A percentile compares a stretch with the other conserved stretches of the same genome.
phyloP scores from a whole-genome alignment of 2,329 filamentous ascomycete genomes.

The Aureobasidium leucospermi region DNA sequence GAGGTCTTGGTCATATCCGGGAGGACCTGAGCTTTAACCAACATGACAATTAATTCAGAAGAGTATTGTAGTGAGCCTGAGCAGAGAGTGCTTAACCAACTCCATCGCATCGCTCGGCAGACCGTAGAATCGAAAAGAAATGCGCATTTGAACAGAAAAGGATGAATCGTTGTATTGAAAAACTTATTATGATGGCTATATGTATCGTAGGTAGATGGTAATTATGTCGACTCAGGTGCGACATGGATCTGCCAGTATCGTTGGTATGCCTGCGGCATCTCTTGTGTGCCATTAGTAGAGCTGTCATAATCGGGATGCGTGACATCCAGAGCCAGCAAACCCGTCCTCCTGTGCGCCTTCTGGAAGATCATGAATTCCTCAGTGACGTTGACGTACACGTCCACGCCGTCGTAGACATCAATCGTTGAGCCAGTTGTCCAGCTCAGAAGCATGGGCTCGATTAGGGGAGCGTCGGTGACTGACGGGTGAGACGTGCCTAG shows the following conservation, averaged over 20 bases:
- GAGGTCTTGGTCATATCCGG: too few species aligned
- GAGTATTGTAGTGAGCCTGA: too few species aligned
- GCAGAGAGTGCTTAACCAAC: too few species aligned
- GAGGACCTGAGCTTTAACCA: too few species aligned
- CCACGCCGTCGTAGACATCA: conserved; percentile 48
- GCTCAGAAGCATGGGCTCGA: conserved; percentile 54
- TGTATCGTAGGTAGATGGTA: not conserved
- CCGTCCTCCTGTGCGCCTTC: conserved; percentile 34
- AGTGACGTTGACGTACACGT: conserved; percentile 54
- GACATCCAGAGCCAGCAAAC: conserved; percentile 45
- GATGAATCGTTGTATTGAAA: too few species aligned
- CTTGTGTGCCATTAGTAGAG: not conserved
- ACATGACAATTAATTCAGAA: too few species aligned
- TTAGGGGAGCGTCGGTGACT: conserved; percentile 59
- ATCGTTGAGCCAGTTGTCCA: conserved; percentile 56
- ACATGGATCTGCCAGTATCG: conserved; percentile 40
- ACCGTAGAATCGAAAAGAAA: too few species aligned
- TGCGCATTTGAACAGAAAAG: too few species aligned
- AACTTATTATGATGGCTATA: too few species aligned
- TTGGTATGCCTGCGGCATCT: conserved; percentile 20
- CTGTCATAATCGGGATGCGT: conserved; percentile 32
- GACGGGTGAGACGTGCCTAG: conserved; percentile 46
- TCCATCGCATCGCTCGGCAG: too few species aligned
- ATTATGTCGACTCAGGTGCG: conserved; percentile 22
- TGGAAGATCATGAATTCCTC: conserved; percentile 50